phyloP scores from a whole-genome alignment of 768 basidiomycete genomes.

The Chalciporus chontae region DNA sequence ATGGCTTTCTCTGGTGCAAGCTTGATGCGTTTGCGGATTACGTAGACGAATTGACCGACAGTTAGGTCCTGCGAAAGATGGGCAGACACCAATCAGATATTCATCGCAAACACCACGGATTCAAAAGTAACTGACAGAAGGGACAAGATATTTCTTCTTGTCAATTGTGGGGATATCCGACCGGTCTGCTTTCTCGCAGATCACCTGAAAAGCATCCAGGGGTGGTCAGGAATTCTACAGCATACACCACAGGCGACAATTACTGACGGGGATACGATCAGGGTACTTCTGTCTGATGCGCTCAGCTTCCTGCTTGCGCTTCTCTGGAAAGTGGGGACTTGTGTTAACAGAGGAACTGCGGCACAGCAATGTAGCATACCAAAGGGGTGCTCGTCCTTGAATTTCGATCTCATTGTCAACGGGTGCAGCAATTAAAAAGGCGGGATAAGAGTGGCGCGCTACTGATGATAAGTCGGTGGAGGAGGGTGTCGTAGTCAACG shows the following conservation, averaged over 20 bases:
- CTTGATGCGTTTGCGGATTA: slow-evolving; percentile 99
- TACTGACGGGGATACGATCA: slow-evolving; percentile 91
- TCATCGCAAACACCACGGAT: slow-evolving; percentile 14
- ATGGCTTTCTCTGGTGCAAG: slow-evolving; percentile 99
- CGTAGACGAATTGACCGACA: slow-evolving; percentile 98
- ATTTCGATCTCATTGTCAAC: slow-evolving; percentile 80
- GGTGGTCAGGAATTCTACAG: slow-evolving; percentile 10
- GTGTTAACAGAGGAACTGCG: slow-evolving; percentile 33
- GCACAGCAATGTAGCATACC: slow-evolving; percentile 47
- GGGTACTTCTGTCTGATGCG: slow-evolving; percentile 98
- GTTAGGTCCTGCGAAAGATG: slow-evolving; percentile 71
- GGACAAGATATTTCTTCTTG: slow-evolving; percentile 99
- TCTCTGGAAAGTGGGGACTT: slow-evolving; percentile 56
- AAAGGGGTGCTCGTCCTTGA: slow-evolving; percentile 99
- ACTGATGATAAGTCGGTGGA: slow-evolving; percentile 7
- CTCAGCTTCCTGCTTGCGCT: slow-evolving; percentile 99
- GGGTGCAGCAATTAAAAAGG: slow-evolving; percentile 1
- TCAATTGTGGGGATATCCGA: slow-evolving; percentile 99
- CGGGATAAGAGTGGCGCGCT: slow-evolving; percentile 2
- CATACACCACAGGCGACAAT: neutral
- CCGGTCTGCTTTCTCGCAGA: slow-evolving; percentile 98
- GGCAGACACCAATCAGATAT: slow-evolving; percentile 21
- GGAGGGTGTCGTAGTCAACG: slow-evolving; percentile 25
- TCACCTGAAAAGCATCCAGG: slow-evolving; percentile 58
- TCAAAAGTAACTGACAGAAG: slow-evolving; percentile 61